Conservation (phyloP, 805 yeast genomes). For the Brettanomyces anomalus region DNA sequence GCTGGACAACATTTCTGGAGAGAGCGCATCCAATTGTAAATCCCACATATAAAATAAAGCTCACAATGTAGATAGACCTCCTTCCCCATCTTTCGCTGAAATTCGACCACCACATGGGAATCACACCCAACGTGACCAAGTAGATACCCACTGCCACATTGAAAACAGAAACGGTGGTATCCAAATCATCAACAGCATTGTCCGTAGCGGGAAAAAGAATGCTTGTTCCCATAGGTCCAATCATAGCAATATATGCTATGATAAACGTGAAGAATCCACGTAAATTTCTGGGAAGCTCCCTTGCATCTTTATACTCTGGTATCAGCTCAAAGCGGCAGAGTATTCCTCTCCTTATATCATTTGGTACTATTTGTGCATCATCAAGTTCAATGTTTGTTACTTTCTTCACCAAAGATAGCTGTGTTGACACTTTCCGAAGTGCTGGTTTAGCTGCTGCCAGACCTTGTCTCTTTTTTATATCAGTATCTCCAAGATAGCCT, state of each 20-base stretch:
- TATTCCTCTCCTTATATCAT: conserved; percentile 47
- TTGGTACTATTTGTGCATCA: conserved; percentile 24
- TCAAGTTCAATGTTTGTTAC: conserved; percentile 18
- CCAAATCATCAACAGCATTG: conserved; percentile 42
- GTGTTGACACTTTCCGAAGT: neutral
- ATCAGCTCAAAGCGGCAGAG: conserved; percentile 40
- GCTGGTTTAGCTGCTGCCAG: neutral
- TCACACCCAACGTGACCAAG: conserved; percentile 61
- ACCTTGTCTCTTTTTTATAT: neutral
- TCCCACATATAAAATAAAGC: conserved; percentile 53
- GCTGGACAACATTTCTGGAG: conserved; percentile 48
- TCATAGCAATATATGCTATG: conserved; percentile 64
- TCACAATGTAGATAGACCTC: conserved; percentile 59
- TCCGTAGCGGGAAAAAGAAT: conserved; percentile 73
- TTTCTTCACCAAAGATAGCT: conserved; percentile 1
- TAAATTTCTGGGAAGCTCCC: conserved; percentile 42
- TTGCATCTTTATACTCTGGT: conserved; percentile 69
- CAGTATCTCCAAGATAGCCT: no score
- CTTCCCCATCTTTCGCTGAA: conserved; percentile 71
- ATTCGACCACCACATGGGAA: conserved; percentile 87
- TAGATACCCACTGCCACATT: conserved; percentile 78
- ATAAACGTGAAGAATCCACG: conserved; percentile 52
- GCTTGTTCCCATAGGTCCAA: conserved; percentile 88
- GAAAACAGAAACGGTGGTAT: conserved; percentile 52
- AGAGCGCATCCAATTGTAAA: conserved; percentile 69